A percentile compares a stretch with the other conserved stretches of the same genome.
Evolutionary conservation across 768 basidiomycete genomes (phyloP).

Genomic region (Russula foetens): DNA sequence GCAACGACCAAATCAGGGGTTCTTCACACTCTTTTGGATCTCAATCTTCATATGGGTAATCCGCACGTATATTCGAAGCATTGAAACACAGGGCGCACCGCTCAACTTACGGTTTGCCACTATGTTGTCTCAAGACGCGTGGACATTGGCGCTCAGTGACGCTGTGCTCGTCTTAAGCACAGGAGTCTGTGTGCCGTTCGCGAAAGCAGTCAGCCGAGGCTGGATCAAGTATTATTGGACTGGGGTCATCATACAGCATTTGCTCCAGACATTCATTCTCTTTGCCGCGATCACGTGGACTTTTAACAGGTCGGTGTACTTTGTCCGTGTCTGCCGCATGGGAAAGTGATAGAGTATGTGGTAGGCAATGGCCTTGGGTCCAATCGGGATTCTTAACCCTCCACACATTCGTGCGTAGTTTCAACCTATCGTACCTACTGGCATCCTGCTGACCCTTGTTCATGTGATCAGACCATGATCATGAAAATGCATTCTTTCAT

Average conservation of each 20-base stretch:
- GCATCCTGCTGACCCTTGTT: not conserved
- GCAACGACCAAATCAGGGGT: too few relatives aligned
- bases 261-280: conserved; percentile 68
- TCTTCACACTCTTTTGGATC: conserved; percentile 93
- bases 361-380: conserved; percentile 96
- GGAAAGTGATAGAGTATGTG: not conserved
- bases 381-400: conserved; percentile 86
- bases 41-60: conserved; percentile 77
- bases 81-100: conserved; percentile 70
- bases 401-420: conserved; percentile 65
- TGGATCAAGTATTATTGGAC: conserved; percentile 78
- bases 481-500: conserved; percentile 98
- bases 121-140: conserved; percentile 80
- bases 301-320: conserved; percentile 53
- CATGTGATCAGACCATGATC: conserved; percentile 53
- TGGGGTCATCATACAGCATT: conserved; percentile 73
- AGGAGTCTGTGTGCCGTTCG: conserved; percentile 75
- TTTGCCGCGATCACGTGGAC: conserved; percentile 79
- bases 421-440: not conserved
- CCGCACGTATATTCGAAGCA: conserved; percentile 67
- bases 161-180: conserved; percentile 72
- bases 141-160: conserved; percentile 78
- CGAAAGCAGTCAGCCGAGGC: conserved; percentile 62
- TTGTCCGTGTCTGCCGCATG: not conserved
- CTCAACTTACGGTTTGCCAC: conserved; percentile 75